A percentile compares a stretch with the other conserved stretches of the same genome.
Evolutionary conservation across 345 rosid species (phyloP).

Genomic region (Toxicodendron radicans): DNA sequence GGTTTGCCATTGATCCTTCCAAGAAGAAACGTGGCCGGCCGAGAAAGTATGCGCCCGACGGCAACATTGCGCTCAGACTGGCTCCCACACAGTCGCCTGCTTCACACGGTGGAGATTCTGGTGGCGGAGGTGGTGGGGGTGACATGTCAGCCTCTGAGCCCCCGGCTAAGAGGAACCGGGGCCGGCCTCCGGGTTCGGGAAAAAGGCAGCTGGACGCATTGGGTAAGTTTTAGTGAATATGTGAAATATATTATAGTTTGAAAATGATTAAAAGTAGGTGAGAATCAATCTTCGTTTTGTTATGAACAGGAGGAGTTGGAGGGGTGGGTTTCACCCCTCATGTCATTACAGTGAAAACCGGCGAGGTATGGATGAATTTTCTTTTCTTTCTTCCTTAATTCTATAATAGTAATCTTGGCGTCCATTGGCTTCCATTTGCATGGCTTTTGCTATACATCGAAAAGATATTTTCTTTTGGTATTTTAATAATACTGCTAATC

Average conservation of each 20-base stretch:
- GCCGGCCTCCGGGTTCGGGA: slow-evolving; percentile 93
- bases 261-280: no score
- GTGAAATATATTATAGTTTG: no score
- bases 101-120: slow-evolving; percentile 42
- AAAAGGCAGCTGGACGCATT: slow-evolving; percentile 92
- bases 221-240: slow-evolving; percentile 38
- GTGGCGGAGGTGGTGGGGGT: slow-evolving; percentile 42
- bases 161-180: slow-evolving; percentile 62
- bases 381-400: no score
- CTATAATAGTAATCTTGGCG: no score
- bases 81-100: slow-evolving; percentile 59
- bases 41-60: slow-evolving; percentile 82
- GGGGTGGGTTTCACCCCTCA: slow-evolving; percentile 98
- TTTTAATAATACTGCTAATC: no score
- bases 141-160: slow-evolving; percentile 51
- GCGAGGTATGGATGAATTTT: slow-evolving; percentile 61
- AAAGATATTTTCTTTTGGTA: no score
- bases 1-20: slow-evolving; percentile 51
- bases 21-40: slow-evolving; percentile 95
- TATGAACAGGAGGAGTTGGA: slow-evolving; percentile 73
- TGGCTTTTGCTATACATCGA: no score
- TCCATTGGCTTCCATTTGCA: no score
- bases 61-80: slow-evolving; percentile 76
- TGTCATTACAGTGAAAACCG: slow-evolving; percentile 76
- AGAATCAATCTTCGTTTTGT: slow-evolving; percentile 5